Percentiles rank a stretch among this genome's conserved stretches.
Conservation (phyloP, 2,329 filamentous ascomycete genomes). For the Pochonia chlamydosporia region DNA sequence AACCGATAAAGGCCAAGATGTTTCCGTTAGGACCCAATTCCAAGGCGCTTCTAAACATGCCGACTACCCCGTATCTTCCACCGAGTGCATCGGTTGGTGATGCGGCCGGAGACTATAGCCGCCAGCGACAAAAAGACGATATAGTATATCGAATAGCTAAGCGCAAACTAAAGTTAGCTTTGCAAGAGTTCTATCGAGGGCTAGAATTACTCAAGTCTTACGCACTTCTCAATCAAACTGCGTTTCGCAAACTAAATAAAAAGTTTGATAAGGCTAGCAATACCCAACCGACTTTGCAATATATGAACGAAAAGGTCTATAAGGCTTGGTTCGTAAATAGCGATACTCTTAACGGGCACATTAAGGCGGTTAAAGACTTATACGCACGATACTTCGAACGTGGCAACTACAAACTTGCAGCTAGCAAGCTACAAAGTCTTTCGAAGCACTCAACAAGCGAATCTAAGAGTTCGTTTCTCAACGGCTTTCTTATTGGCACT, state of each 20-base stretch:
- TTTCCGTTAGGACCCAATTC: conserved; percentile 56
- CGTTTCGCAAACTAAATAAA: conserved; percentile 96
- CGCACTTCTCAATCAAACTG: conserved; percentile 81
- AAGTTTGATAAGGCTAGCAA: conserved; percentile 93
- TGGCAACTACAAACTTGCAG: conserved; percentile 87
- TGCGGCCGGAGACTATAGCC: conserved; percentile 42
- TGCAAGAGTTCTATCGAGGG: conserved; percentile 90
- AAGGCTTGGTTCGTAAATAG: conserved; percentile 88
- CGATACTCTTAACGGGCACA: conserved; percentile 73
- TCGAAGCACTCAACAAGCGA: conserved; percentile 51
- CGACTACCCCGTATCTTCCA: conserved; percentile 39
- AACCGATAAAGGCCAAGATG: conserved; percentile 48
- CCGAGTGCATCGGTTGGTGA: conserved; percentile 21
- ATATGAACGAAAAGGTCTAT: conserved; percentile 88
- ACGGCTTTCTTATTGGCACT: conserved; percentile 61
- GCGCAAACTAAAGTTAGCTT: conserved; percentile 80
- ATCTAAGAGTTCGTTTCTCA: conserved; percentile 53
- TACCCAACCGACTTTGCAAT: conserved; percentile 69
- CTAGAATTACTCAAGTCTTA: conserved; percentile 91
- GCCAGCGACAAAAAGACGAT: conserved; percentile 39
- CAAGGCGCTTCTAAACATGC: conserved; percentile 51
- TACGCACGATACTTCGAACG: conserved; percentile 93
- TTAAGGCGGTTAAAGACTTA: conserved; percentile 78
- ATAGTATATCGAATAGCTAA: conserved; percentile 86
- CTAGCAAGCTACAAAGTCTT: conserved; percentile 75